Percentiles rank a stretch among this genome's conserved stretches.
Conservation (phyloP, 352 stramenopile genomes). For the Phytophthora lateralis region DNA sequence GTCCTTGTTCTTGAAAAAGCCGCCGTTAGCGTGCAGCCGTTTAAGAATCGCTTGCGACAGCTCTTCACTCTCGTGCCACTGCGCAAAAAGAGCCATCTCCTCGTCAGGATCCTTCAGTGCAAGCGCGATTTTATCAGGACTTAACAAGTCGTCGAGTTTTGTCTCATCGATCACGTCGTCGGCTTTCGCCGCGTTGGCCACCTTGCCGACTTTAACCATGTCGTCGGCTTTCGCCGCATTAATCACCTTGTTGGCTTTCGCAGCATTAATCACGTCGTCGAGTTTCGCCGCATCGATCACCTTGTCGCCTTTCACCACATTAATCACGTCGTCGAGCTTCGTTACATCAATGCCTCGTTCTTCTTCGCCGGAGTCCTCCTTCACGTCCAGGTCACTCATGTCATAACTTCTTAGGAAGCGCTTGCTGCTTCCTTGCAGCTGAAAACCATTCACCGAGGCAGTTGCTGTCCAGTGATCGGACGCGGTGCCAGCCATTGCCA, state of each 20-base stretch:
- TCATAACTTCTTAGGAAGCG: slow-evolving; percentile 3
- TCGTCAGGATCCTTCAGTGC: not conserved
- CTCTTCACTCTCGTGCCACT: slow-evolving; percentile 1
- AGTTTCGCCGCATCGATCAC: not conserved
- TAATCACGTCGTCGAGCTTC: not conserved
- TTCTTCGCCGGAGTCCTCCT: slow-evolving; percentile 3
- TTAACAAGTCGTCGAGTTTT: slow-evolving; percentile 9
- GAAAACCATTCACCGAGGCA: not conserved
- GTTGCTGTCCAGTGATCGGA: not conserved
- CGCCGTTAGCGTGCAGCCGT: not conserved
- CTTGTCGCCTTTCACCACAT: not conserved
- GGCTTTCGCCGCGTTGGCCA: not conserved
- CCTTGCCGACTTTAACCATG: not conserved
- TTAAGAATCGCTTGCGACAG: not conserved
- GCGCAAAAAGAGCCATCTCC: not conserved
- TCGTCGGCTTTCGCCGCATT: not conserved
- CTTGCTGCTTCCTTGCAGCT: not conserved
- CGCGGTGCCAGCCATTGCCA: not conserved
- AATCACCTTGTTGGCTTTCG: slow-evolving; percentile 3
- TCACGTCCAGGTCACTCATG: not conserved
- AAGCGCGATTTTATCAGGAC: slow-evolving; percentile 2
- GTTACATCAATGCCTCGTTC: slow-evolving; percentile 3
- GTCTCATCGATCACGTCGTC: not conserved
- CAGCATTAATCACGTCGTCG: slow-evolving; percentile 2
- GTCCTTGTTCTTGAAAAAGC: slow-evolving; percentile 4